These are phyloP conservation scores for Nicotiana undulata DNA, from an alignment of 257 asterid genomes.

Conservation along the genomic window DNA sequence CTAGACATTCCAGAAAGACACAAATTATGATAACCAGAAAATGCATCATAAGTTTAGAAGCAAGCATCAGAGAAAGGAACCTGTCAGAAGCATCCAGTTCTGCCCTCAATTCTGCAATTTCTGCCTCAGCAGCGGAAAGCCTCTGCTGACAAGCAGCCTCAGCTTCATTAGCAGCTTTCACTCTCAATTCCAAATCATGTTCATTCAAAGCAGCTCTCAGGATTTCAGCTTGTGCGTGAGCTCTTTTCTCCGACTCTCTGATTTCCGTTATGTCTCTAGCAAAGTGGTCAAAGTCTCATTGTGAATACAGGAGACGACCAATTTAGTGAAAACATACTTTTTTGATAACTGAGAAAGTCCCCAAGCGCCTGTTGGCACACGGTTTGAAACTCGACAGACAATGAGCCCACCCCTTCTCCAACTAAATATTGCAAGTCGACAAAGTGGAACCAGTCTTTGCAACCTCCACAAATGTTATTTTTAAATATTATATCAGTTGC, in stretches of 20 bases:
- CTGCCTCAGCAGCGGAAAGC: conserved; percentile 82
- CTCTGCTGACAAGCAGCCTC: conserved; percentile 88
- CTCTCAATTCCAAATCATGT: conserved; percentile 82
- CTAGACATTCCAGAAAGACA: not conserved
- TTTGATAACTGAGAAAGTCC: not conserved
- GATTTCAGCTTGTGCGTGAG: conserved; percentile 60
- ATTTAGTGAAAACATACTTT: not conserved
- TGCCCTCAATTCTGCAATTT: conserved; percentile 64
- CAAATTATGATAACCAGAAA: not conserved
- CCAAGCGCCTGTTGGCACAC: not conserved
- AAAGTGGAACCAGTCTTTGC: not conserved
- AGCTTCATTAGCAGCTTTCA: conserved; percentile 94
- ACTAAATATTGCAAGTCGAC: not conserved
- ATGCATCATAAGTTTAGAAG: not conserved
- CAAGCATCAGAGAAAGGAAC: conserved; percentile 32
- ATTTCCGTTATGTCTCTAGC: conserved; percentile 64
- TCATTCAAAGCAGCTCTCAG: conserved; percentile 77
- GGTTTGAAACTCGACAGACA: not conserved
- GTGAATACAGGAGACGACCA: conserved; percentile 12
- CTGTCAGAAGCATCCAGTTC: conserved; percentile 87
- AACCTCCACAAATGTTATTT: not conserved
- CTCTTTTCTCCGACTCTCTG: conserved; percentile 74
- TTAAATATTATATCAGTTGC: no score
- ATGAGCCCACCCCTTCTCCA: not conserved
- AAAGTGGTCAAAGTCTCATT: conserved; percentile 16